phyloP scores from a whole-genome alignment of 768 basidiomycete genomes.

The Podaxis mareebaensis region DNA sequence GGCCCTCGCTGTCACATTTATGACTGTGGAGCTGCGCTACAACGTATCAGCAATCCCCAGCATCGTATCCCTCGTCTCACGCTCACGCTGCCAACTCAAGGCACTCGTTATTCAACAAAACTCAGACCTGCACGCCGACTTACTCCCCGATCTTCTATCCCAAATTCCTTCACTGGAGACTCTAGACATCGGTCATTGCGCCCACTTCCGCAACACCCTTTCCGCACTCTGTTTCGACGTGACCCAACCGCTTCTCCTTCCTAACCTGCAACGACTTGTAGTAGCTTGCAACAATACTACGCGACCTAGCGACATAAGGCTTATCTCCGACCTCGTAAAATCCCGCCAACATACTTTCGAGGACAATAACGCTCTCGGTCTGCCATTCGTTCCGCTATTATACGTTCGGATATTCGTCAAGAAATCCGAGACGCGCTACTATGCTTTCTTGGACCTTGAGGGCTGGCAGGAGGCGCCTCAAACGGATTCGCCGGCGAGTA shows the following conservation, averaged over 20 bases:
- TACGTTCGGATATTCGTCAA: not conserved
- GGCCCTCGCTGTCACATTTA: not conserved
- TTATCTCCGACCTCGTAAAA: not conserved
- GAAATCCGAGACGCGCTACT: not conserved
- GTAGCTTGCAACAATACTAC: not conserved
- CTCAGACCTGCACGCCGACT: not conserved
- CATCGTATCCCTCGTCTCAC: not conserved
- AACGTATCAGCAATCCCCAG: not conserved
- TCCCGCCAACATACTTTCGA: not conserved
- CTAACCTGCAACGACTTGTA: not conserved
- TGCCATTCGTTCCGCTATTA: not conserved
- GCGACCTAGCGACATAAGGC: not conserved
- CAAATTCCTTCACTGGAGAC: not conserved
- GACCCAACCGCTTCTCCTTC: not conserved
- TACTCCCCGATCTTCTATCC: not conserved
- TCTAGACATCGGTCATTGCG: constrained; percentile 3
- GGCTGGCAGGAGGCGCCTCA: not conserved
- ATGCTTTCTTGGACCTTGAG: not conserved
- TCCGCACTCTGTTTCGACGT: not conserved
- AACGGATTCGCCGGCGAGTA: not conserved
- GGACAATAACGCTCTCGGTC: not conserved
- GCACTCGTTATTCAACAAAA: constrained; percentile 6
- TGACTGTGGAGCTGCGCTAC: not conserved
- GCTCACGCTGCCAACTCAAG: constrained; percentile 4
- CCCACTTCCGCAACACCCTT: not conserved